Conservation (phyloP, 2,329 filamentous ascomycete genomes). For the Beauveria sp. region DNA sequence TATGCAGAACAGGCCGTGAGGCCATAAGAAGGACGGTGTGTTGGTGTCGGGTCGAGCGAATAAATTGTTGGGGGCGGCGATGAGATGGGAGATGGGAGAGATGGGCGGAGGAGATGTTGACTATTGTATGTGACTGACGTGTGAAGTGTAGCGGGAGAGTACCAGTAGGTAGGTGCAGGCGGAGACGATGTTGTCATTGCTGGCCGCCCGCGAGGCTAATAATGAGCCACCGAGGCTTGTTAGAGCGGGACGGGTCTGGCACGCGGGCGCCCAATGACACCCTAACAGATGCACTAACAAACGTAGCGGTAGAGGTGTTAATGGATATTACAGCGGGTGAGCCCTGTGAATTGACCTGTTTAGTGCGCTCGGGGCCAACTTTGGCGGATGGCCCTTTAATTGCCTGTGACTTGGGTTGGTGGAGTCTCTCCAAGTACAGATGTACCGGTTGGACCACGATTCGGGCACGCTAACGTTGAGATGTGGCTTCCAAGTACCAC, state of each 20-base stretch:
- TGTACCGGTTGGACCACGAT: not conserved
- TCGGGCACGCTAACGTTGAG: not conserved
- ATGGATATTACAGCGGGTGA: not conserved
- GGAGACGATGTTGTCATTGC: conserved; percentile 16
- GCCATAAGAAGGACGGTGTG: not conserved
- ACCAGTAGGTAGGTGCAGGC: not conserved
- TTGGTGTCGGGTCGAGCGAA: not conserved
- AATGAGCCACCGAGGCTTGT: no score
- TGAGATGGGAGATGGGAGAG: not conserved
- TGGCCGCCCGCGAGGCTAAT: not conserved
- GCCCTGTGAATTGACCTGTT: not conserved
- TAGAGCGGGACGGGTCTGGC: not conserved
- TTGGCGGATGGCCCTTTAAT: not conserved
- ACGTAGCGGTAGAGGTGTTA: not conserved
- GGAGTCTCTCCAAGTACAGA: not conserved
- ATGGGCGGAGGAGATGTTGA: not conserved
- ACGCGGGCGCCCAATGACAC: not conserved
- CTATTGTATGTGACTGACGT: not conserved
- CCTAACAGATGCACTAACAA: no score
- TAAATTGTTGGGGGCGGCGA: conserved; percentile 3
- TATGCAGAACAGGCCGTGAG: not conserved
- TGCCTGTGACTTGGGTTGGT: not conserved
- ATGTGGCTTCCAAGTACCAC: not conserved
- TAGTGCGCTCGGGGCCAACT: not conserved
- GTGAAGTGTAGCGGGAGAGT: not conserved